These are phyloP conservation scores for Polygonum aviculare DNA, from an alignment of 148 eudicot genomes.

Conservation along the genomic window DNA sequence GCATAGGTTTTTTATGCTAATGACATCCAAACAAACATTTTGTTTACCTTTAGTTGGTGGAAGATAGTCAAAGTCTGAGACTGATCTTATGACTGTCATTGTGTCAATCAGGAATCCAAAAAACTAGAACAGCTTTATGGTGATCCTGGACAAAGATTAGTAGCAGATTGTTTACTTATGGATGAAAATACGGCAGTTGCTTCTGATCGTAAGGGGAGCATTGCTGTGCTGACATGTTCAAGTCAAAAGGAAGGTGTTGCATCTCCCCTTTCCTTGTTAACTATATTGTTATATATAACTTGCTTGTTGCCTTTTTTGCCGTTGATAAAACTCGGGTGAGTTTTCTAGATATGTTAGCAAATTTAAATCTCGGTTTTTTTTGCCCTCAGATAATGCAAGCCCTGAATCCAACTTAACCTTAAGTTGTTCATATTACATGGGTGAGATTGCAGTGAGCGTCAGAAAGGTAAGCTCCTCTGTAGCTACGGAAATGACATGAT, in stretches of 20 bases:
- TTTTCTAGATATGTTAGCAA: neutral
- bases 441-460: conserved; percentile 84
- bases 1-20: no score
- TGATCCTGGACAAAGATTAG: conserved; percentile 91
- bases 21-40: no score
- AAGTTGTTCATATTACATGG: conserved; percentile 80
- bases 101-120: conserved; percentile 46
- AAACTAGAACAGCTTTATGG: conserved; percentile 76
- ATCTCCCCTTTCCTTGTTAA: neutral
- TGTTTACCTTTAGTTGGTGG: neutral
- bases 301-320: neutral
- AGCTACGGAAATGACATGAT: neutral
- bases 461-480: conserved; percentile 44
- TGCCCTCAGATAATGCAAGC: conserved; percentile 58
- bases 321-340: neutral
- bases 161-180: conserved; percentile 84
- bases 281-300: neutral
- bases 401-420: conserved; percentile 76
- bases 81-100: neutral
- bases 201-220: conserved; percentile 85
- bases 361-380: neutral
- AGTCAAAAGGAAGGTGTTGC: conserved; percentile 51
- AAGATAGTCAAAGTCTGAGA: neutral
- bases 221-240: conserved; percentile 66
- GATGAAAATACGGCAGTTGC: conserved; percentile 75